Conservation (phyloP, 2,329 filamentous ascomycete species). For the Acephala macrosclerotiorum region DNA sequence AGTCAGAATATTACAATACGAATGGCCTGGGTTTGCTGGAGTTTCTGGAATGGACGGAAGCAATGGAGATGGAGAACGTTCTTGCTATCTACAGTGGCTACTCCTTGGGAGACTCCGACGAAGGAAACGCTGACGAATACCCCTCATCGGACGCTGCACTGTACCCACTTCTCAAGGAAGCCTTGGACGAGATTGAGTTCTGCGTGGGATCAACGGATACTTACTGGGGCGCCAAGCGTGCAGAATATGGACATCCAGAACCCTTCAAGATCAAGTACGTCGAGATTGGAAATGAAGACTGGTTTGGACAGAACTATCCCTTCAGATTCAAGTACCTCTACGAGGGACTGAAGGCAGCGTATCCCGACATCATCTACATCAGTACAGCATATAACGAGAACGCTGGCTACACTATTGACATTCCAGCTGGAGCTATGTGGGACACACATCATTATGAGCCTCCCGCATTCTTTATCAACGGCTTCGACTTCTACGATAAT, state of each 20-base stretch:
- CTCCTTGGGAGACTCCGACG: constrained; percentile 48
- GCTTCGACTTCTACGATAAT: constrained; percentile 33
- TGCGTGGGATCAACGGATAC: constrained; percentile 53
- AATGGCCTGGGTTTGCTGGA: constrained; percentile 52
- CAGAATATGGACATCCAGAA: constrained; percentile 55
- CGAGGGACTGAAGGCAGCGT: constrained; percentile 49
- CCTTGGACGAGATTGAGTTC: constrained; percentile 59
- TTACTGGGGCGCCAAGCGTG: constrained; percentile 53
- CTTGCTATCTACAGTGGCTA: constrained; percentile 56
- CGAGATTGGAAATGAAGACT: constrained; percentile 51
- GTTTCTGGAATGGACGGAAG: constrained; percentile 49
- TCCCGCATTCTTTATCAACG: constrained; percentile 27
- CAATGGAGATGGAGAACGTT: constrained; percentile 54
- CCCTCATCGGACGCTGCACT: constrained; percentile 27
- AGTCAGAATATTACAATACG: constrained; percentile 47
- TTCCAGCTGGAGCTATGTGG: constrained; percentile 29
- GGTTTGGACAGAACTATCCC: constrained; percentile 48
- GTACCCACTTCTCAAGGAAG: constrained; percentile 53
- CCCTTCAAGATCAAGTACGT: constrained; percentile 58
- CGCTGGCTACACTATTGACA: constrained; percentile 44
- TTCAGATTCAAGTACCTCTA: constrained; percentile 56
- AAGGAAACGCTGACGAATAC: constrained; percentile 47
- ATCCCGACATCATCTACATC: constrained; percentile 50
- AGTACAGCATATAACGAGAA: constrained; percentile 33
- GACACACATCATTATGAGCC: constrained; percentile 34